phyloP scores from a whole-genome alignment of 1,139 yeast species.

The Yamadazyma kanchanaburiensis region DNA sequence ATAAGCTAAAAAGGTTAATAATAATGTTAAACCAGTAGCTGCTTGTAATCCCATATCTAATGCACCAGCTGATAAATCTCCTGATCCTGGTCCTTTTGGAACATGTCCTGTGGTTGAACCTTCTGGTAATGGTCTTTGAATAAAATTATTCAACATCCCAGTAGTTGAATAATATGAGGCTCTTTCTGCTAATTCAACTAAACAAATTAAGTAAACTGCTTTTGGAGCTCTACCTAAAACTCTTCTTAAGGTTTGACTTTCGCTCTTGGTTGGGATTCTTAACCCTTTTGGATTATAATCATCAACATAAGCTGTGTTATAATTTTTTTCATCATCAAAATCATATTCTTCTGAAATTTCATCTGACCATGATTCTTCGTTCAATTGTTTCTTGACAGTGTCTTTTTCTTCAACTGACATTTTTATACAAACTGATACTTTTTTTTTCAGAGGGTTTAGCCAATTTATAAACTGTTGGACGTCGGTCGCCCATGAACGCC shows the following conservation, averaged over 20 bases:
- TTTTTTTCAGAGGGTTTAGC: too few species aligned
- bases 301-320: slow-evolving; percentile 23
- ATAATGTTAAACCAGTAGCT: slow-evolving; percentile 37
- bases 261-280: slow-evolving; percentile 38
- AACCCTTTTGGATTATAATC: slow-evolving; percentile 33
- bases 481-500: too few species aligned
- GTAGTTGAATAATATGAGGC: slow-evolving; percentile 45
- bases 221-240: slow-evolving; percentile 27
- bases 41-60: slow-evolving; percentile 35
- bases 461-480: too few species aligned
- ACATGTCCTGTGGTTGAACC: slow-evolving; percentile 46
- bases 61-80: slow-evolving; percentile 39
- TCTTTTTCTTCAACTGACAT: too few species aligned
- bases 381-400: slow-evolving; percentile 4
- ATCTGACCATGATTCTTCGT: slow-evolving; percentile 12
- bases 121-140: slow-evolving; percentile 47
- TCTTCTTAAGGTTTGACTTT: slow-evolving; percentile 41
- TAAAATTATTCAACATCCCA: slow-evolving; percentile 40
- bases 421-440: too few species aligned
- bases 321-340: slow-evolving; percentile 20
- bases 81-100: slow-evolving; percentile 24
- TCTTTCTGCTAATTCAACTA: slow-evolving; percentile 45
- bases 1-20: slow-evolving; percentile 40
- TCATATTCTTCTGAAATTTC: slow-evolving; percentile 19
- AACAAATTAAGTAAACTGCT: slow-evolving; percentile 32